phyloP scores from a whole-genome alignment of 129 eudicot genomes.

The sunflower (Helianthus annuus) region DNA sequence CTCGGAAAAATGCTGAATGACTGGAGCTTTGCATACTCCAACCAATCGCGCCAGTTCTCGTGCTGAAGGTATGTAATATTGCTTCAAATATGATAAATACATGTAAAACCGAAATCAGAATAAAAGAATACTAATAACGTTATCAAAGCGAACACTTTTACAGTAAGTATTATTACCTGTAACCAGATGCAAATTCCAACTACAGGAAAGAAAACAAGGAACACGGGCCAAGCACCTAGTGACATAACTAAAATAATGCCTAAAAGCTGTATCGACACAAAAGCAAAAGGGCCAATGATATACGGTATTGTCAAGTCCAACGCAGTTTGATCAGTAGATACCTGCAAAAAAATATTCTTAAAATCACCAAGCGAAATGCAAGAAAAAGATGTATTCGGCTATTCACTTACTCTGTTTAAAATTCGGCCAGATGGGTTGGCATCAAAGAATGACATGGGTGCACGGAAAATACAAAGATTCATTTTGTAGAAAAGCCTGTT shows the following conservation, averaged over 20 bases:
- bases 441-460: conserved; percentile 98
- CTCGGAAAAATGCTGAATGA: conserved; percentile 94
- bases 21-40: conserved; percentile 25
- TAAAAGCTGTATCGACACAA: conserved; percentile 63
- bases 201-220: conserved; percentile 73
- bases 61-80: conserved; percentile 82
- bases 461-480: conserved; percentile 81
- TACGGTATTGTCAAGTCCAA: conserved; percentile 66
- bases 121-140: background rate
- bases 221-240: conserved; percentile 88
- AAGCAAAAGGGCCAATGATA: conserved; percentile 49
- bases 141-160: too few relatives aligned
- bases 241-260: conserved; percentile 84
- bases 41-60: conserved; percentile 81
- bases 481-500: conserved; percentile 68
- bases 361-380: conserved; percentile 1
- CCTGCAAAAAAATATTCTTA: conserved; percentile 41
- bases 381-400: conserved; percentile 1
- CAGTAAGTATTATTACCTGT: conserved; percentile 52
- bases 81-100: conserved; percentile 49
- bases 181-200: conserved; percentile 60
- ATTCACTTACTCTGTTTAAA: conserved; percentile 65
- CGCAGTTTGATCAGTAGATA: conserved; percentile 87
- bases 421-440: conserved; percentile 92
- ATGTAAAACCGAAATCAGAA: conserved; percentile 15